Evolutionary conservation across 2,329 filamentous ascomycete genomes (phyloP), one percentile per base, ranked within the genome.

Genomic region (Ophiostoma sp.): DNA sequence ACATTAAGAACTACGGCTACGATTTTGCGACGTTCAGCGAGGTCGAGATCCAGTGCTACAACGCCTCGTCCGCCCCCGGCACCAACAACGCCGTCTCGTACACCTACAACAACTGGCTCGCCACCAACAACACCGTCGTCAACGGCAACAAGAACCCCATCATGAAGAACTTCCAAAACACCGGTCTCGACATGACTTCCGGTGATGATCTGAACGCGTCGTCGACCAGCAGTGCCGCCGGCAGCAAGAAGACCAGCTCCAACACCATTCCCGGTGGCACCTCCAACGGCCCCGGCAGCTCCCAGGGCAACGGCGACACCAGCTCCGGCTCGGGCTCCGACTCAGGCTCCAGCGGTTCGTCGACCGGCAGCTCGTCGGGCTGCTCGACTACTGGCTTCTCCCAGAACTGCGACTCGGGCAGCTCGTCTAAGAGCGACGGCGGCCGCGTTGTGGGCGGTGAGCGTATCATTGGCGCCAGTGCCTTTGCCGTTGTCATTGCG

Each of bases 1-100:
- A 97, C 82, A 95, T 98, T 86, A 85, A 93, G 83, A 87, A 88
- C 70, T 87, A 93, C 79, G 93, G 93, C 42, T 98, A 98, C 86
- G 97, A 96, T 86, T 98, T 92, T 80, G 92, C 94, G 71, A 89
- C 88, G 59, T 89, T 98, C 78, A 86, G 89, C 72, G 89, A 94
- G 72, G 89, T 99, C 74, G 87, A 85, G n/a, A 90, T 98, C 48
- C 84, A 94, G 77, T 99, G 96, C 90, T 98, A 93, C 86, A 87
- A 95, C 77, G 85, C 87, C 45, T 81, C 83, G 72, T 82, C 77
- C 22, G 79, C 80, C 0, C 90, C 93, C 3, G 96, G 95, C 39
- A 87, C 88, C 28, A 92, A 90, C 82, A 89, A 86, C 72, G 88
- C 89, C 76, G 87, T 85, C 77, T 91, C 91, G 31, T 99, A 98